A percentile compares a stretch with the other conserved stretches of the same genome.
Evolutionary conservation across 2,329 filamentous ascomycete genomes (phyloP).

Genomic region (Aureobasidium namibiae): DNA sequence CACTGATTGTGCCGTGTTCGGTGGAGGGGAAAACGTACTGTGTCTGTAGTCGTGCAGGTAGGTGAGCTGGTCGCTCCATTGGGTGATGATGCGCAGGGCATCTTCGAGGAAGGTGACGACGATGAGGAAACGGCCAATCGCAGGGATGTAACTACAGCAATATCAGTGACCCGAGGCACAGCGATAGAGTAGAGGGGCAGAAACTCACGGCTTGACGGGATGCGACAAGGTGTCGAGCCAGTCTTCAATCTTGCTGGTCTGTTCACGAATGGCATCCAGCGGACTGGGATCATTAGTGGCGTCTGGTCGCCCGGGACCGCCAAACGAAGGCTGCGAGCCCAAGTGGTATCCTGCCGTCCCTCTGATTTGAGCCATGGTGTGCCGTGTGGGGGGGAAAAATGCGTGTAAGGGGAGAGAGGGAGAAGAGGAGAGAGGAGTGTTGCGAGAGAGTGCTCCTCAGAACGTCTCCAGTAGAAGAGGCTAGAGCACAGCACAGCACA

Average conservation of each 20-base stretch:
- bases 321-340: slow-evolving; percentile 54
- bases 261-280: slow-evolving; percentile 81
- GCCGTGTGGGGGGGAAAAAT: background rate
- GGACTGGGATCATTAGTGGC: slow-evolving; percentile 62
- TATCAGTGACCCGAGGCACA: background rate
- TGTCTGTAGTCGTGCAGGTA: slow-evolving; percentile 89
- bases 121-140: slow-evolving; percentile 93
- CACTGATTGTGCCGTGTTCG: no score
- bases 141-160: slow-evolving; percentile 68
- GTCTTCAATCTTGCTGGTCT: slow-evolving; percentile 98
- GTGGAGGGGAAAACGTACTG: slow-evolving; percentile 63
- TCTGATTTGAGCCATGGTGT: slow-evolving; percentile 49
- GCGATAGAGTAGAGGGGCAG: background rate
- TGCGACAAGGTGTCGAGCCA: slow-evolving; percentile 78
- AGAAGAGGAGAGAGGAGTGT: background rate
- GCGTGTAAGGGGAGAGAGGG: slow-evolving; percentile 3
- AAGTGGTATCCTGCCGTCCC: slow-evolving; percentile 74
- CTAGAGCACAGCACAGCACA: no score
- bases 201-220: slow-evolving; percentile 87
- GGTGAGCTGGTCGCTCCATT: slow-evolving; percentile 90
- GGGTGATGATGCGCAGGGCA: slow-evolving; percentile 88
- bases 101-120: slow-evolving; percentile 98
- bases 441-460: background rate
- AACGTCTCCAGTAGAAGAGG: background rate
- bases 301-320: slow-evolving; percentile 50